Conservation (phyloP, 495 filamentous ascomycete species). For the Penicillium angulare region DNA sequence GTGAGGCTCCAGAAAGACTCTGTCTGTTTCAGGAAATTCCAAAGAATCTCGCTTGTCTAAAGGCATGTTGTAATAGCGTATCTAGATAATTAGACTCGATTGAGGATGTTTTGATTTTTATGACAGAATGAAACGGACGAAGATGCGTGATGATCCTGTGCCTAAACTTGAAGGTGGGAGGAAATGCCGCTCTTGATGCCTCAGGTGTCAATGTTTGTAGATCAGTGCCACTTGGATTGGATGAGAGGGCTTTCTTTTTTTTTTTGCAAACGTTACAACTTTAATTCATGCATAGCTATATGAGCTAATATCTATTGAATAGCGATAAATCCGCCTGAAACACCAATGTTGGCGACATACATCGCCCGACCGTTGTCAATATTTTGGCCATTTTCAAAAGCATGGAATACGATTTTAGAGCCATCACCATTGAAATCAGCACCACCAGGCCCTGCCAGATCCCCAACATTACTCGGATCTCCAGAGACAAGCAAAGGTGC, state of each 20-base stretch:
- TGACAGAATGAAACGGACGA: background rate
- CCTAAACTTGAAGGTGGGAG: background rate
- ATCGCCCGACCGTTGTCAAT: constrained; percentile 18
- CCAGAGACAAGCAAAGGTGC: constrained; percentile 40
- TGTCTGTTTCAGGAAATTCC: constrained; percentile 37
- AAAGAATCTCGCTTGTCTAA: constrained; percentile 28
- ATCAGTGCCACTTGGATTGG: background rate
- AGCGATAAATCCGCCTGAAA: constrained; percentile 10
- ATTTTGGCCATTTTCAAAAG: constrained; percentile 20
- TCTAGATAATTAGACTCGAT: background rate
- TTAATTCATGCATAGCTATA: background rate
- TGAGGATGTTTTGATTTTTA: background rate
- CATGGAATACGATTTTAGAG: constrained; percentile 47
- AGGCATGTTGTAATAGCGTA: constrained; percentile 2
- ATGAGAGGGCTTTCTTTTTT: too few relatives aligned
- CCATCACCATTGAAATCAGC: constrained; percentile 39
- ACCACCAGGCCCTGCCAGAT: constrained; percentile 49
- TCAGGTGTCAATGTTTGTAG: background rate
- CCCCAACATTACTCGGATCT: constrained; percentile 28
- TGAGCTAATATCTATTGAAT: background rate
- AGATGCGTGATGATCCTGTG: too few relatives aligned
- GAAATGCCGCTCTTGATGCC: background rate
- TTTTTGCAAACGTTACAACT: too few relatives aligned
- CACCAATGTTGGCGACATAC: constrained; percentile 15
- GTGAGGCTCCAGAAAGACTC: constrained; percentile 43